Percentiles rank a stretch among this genome's conserved stretches.
Conservation (phyloP, 768 basidiomycete genomes). For the Suillus subalutaceus region DNA sequence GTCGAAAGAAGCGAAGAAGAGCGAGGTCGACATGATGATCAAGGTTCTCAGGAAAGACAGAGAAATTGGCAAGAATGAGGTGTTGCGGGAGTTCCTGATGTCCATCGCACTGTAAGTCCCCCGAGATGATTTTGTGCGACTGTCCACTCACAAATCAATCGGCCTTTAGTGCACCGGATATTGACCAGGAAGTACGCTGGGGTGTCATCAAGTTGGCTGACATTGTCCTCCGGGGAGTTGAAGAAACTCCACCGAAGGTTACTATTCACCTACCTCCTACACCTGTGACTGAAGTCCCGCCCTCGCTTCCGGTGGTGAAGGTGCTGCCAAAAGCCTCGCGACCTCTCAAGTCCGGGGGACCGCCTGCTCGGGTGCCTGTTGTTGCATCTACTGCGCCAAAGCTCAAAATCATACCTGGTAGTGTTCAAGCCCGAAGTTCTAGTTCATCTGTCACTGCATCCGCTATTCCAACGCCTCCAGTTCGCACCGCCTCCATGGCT, state of each 20-base stretch:
- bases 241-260: slow-evolving; percentile 86
- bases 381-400: slow-evolving; percentile 48
- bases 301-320: slow-evolving; percentile 59
- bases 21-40: slow-evolving; percentile 82
- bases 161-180: slow-evolving; percentile 60
- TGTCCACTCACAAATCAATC: slow-evolving; percentile 6
- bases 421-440: slow-evolving; percentile 16
- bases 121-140: slow-evolving; percentile 11
- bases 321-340: slow-evolving; percentile 44
- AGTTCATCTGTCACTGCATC: slow-evolving; percentile 23
- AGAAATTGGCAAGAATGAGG: slow-evolving; percentile 80
- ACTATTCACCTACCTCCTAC: slow-evolving; percentile 80
- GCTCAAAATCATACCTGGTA: slow-evolving; percentile 47
- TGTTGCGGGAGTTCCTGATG: slow-evolving; percentile 79
- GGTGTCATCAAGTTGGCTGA: slow-evolving; percentile 91
- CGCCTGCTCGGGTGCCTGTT: slow-evolving; percentile 33
- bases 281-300: slow-evolving; percentile 64
- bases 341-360: slow-evolving; percentile 38
- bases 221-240: slow-evolving; percentile 77
- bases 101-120: slow-evolving; percentile 73
- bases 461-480: slow-evolving; percentile 6
- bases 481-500: slow-evolving; percentile 30
- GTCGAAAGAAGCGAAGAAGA: slow-evolving; percentile 76
- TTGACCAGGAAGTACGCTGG: slow-evolving; percentile 90
- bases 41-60: slow-evolving; percentile 87